Conservation (phyloP, 2,329 filamentous ascomycete genomes). For the Cyphellophora attinorum region DNA sequence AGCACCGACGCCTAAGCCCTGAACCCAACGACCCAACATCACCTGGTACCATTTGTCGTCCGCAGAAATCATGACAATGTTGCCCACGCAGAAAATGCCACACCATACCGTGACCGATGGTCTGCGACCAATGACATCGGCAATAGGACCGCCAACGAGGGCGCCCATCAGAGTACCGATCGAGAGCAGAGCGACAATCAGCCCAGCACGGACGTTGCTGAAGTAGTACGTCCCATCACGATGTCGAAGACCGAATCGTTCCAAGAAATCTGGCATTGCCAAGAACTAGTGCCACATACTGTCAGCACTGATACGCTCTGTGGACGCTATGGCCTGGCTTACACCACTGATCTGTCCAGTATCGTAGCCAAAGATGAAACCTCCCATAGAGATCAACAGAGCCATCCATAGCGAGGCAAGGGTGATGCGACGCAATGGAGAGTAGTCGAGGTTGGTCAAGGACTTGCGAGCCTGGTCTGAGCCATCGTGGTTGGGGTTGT, state of each 20-base stretch:
- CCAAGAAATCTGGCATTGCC: conserved; percentile 36
- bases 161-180: conserved; percentile 64
- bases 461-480: conserved; percentile 15
- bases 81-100: conserved; percentile 28
- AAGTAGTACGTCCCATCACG: conserved; percentile 29
- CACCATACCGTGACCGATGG: conserved; percentile 33
- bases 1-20: conserved; percentile 34
- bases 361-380: conserved; percentile 37
- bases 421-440: conserved; percentile 23
- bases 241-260: conserved; percentile 28
- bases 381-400: conserved; percentile 37
- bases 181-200: conserved; percentile 48
- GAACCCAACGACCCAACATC: conserved; percentile 40
- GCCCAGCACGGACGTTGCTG: conserved; percentile 30
- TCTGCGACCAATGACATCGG: conserved; percentile 33
- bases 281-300: conserved; percentile 37
- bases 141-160: conserved; percentile 43
- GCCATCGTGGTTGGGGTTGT: conserved; percentile 11
- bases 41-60: conserved; percentile 58
- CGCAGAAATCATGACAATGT: conserved; percentile 35
- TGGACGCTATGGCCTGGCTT: too few relatives aligned
- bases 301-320: too few relatives aligned
- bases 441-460: conserved; percentile 17
- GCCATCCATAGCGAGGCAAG: conserved; percentile 30
- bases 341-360: conserved; percentile 33